Percentiles rank a stretch among this genome's conserved stretches.
Conservation (phyloP, 768 basidiomycete genomes). For the Tulasnella sp. region DNA sequence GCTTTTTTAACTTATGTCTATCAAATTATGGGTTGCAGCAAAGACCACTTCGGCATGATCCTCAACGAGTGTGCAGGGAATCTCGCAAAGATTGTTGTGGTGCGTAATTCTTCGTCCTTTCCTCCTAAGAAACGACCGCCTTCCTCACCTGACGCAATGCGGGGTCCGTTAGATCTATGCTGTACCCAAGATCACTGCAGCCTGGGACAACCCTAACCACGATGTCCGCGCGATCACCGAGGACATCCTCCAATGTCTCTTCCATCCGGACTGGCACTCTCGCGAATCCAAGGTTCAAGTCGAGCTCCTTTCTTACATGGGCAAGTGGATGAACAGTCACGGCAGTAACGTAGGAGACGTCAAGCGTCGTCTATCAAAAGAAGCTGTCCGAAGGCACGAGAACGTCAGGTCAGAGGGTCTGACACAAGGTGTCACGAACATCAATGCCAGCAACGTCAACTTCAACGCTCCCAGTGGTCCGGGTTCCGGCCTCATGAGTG, state of each 20-base stretch:
- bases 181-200: slow-evolving; percentile 58
- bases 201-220: slow-evolving; percentile 65
- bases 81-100: slow-evolving; percentile 56
- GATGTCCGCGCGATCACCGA: slow-evolving; percentile 49
- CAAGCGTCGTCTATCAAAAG: slow-evolving; percentile 49
- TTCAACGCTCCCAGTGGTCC: slow-evolving; percentile 19
- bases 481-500: slow-evolving; percentile 7
- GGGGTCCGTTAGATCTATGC: neutral
- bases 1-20: neutral
- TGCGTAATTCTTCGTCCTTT: slow-evolving; percentile 35
- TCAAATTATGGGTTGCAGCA: neutral
- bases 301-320: slow-evolving; percentile 65
- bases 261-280: slow-evolving; percentile 78
- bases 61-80: slow-evolving; percentile 68
- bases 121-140: slow-evolving; percentile 27
- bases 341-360: slow-evolving; percentile 38
- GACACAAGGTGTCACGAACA: slow-evolving; percentile 32
- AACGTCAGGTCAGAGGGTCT: slow-evolving; percentile 53
- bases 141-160: neutral
- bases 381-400: slow-evolving; percentile 59
- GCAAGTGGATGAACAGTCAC: slow-evolving; percentile 46
- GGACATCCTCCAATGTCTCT: slow-evolving; percentile 56
- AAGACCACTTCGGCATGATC: slow-evolving; percentile 65
- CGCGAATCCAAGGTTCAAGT: slow-evolving; percentile 52
- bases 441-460: slow-evolving; percentile 33